phyloP scores from a whole-genome alignment of 805 yeast species.

The Maudiozyma serrabonitensis region DNA sequence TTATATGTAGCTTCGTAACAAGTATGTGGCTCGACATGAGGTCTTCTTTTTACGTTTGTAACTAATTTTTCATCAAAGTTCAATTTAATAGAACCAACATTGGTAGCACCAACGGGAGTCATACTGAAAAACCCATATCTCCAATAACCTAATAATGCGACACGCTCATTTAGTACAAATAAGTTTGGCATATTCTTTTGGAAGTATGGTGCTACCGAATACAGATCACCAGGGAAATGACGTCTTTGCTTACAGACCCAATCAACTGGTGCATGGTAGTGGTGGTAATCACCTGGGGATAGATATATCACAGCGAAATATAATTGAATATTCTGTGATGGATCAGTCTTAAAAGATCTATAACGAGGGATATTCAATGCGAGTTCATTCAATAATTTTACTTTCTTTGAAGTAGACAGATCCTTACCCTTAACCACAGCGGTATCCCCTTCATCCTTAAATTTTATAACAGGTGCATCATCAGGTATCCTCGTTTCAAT shows the following conservation, averaged over 20 bases:
- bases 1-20: conserved; percentile 92
- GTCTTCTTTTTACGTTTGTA: conserved; percentile 56
- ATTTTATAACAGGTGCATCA: conserved; percentile 28
- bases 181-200: conserved; percentile 79
- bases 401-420: conserved; percentile 20
- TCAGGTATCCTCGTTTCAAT: background rate
- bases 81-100: conserved; percentile 88
- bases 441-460: conserved; percentile 63
- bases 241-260: conserved; percentile 94
- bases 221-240: conserved; percentile 91
- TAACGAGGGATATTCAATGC: conserved; percentile 15
- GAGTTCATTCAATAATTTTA: conserved; percentile 31
- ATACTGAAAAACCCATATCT: conserved; percentile 92
- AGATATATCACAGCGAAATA: conserved; percentile 86
- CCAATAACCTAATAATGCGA: conserved; percentile 92
- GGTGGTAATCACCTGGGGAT: conserved; percentile 98
- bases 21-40: conserved; percentile 53
- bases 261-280: conserved; percentile 89
- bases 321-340: conserved; percentile 46
- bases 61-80: conserved; percentile 85
- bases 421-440: conserved; percentile 28
- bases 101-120: conserved; percentile 99
- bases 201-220: conserved; percentile 93
- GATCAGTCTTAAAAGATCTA: conserved; percentile 13
- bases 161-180: conserved; percentile 89